Evolutionary conservation across 176 grass and related monocot genomes (phyloP).

Genomic region (Guadua angustifolia): DNA sequence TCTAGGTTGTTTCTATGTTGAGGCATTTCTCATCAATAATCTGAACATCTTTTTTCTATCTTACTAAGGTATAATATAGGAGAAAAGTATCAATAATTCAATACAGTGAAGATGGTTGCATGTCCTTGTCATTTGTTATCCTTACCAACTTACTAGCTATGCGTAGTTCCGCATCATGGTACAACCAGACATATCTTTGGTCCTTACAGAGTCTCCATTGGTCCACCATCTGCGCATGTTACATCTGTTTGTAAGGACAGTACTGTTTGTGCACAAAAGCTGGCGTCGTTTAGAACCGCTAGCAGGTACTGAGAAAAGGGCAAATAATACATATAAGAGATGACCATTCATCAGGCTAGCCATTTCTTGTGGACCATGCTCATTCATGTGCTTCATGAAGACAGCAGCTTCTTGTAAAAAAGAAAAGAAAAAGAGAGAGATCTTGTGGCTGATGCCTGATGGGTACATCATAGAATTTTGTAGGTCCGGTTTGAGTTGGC

Average conservation of each 20-base stretch:
- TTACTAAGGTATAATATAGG: neutral
- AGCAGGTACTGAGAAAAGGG: constrained; percentile 44
- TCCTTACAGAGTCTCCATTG: constrained; percentile 40
- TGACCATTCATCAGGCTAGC: constrained; percentile 48
- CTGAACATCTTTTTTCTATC: constrained; percentile 11
- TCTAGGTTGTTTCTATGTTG: constrained; percentile 6
- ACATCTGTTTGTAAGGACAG: constrained; percentile 53
- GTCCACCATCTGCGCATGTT: constrained; percentile 43
- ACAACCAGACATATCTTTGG: constrained; percentile 32
- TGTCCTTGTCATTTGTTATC: constrained; percentile 23
- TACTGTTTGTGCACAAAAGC: constrained; percentile 45
- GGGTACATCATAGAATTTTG: constrained; percentile 46
- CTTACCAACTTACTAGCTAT: constrained; percentile 30
- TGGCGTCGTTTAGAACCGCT: constrained; percentile 42
- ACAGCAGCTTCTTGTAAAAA: constrained; percentile 27
- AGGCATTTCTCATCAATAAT: constrained; percentile 31
- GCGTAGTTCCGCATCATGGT: constrained; percentile 31
- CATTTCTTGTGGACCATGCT: constrained; percentile 52
- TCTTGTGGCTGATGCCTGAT: constrained; percentile 37
- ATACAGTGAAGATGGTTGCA: constrained; percentile 27
- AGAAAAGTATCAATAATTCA: constrained; percentile 16
- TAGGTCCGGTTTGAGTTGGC: constrained; percentile 25
- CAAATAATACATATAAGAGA: constrained; percentile 44
- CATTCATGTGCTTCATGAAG: constrained; percentile 42
- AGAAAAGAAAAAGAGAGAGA: neutral